Evolutionary conservation across 1,139 yeast genomes (phyloP).

Genomic region (Suhomyces bolitotheri): DNA sequence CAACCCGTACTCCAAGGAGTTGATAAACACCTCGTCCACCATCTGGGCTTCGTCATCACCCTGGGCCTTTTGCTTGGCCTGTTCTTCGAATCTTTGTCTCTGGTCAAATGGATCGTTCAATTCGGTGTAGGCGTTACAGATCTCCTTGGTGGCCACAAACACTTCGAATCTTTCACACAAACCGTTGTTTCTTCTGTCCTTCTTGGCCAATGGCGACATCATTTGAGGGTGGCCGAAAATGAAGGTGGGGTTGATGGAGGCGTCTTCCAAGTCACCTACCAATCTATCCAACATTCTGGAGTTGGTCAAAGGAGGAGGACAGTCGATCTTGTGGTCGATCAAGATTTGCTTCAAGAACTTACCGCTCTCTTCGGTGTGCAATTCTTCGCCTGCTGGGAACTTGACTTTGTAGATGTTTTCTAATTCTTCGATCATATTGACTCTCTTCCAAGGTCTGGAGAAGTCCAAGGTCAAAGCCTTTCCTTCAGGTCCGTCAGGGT

Average conservation of each 20-base stretch:
- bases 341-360: slow-evolving; percentile 81
- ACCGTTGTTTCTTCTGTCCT: slow-evolving; percentile 89
- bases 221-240: slow-evolving; percentile 98
- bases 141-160: slow-evolving; percentile 97
- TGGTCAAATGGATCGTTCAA: slow-evolving; percentile 98
- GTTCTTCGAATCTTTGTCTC: slow-evolving; percentile 96
- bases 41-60: slow-evolving; percentile 99
- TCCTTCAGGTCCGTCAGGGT: slow-evolving; percentile 87
- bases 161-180: slow-evolving; percentile 98
- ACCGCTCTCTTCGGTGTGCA: slow-evolving; percentile 93
- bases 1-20: slow-evolving; percentile 95
- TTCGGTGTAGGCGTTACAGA: slow-evolving; percentile 97
- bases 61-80: slow-evolving; percentile 96
- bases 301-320: slow-evolving; percentile 95
- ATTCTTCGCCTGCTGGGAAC: slow-evolving; percentile 94
- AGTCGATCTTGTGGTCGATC: slow-evolving; percentile 79
- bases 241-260: slow-evolving; percentile 94
- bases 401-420: slow-evolving; percentile 83
- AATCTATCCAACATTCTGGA: slow-evolving; percentile 98
- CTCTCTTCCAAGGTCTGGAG: slow-evolving; percentile 97
- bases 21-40: slow-evolving; percentile 95
- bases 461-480: slow-evolving; percentile 80
- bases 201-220: slow-evolving; percentile 99
- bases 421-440: slow-evolving; percentile 94
- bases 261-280: slow-evolving; percentile 92